Evolutionary conservation across 495 filamentous ascomycete genomes (phyloP).

Genomic region (Penicillium bialowiezense): DNA sequence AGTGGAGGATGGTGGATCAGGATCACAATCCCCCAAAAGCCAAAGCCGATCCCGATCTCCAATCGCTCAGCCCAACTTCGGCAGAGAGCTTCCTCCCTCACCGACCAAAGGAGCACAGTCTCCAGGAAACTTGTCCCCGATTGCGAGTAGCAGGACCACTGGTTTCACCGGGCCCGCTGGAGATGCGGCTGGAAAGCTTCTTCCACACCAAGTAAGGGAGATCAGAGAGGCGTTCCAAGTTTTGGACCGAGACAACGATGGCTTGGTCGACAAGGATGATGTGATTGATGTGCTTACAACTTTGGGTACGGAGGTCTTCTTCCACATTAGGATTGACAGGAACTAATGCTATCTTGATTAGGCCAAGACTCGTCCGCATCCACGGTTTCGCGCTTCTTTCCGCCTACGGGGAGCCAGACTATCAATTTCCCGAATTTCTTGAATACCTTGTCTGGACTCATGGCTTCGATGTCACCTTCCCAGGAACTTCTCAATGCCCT

Average conservation of each 20-base stretch:
- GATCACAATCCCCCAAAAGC: constrained; percentile 22
- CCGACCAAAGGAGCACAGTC: constrained; percentile 40
- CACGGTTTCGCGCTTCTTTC: constrained; percentile 73
- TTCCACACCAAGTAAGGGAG: constrained; percentile 65
- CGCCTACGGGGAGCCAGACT: constrained; percentile 58
- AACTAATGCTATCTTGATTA: constrained; percentile 15
- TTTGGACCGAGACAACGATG: constrained; percentile 78
- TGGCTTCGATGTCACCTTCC: constrained; percentile 69
- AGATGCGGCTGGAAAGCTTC: constrained; percentile 61
- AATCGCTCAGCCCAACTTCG: constrained; percentile 40
- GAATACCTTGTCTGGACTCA: constrained; percentile 65
- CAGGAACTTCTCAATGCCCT: constrained; percentile 83
- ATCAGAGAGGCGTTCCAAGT: constrained; percentile 86
- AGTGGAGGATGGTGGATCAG: constrained; percentile 36
- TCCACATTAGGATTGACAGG: neutral
- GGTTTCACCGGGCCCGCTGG: constrained; percentile 19
- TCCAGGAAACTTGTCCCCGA: constrained; percentile 25
- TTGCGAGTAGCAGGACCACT: constrained; percentile 24
- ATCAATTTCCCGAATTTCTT: constrained; percentile 84
- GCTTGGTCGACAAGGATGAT: constrained; percentile 70
- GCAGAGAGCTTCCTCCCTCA: constrained; percentile 40
- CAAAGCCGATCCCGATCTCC: no score
- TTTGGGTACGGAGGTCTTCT: constrained; percentile 49
- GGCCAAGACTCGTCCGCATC: constrained; percentile 58
- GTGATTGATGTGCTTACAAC: constrained; percentile 77